Percentiles rank a stretch among this genome's conserved stretches.
phyloP scores from a whole-genome alignment of 805 yeast species.

The Wickerhamiella vanderwaltii region DNA sequence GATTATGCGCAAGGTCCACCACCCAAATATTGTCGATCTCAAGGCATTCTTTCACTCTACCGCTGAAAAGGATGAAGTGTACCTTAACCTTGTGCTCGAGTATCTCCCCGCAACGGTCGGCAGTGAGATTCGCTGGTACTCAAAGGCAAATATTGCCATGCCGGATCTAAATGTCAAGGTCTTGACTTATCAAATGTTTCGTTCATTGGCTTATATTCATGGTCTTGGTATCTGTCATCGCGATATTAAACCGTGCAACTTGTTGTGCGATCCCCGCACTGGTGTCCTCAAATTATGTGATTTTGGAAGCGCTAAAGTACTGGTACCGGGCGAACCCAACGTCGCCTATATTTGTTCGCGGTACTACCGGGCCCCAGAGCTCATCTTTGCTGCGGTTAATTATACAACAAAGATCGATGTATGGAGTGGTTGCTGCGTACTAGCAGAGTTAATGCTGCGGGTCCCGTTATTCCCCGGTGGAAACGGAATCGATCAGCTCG shows the following conservation, averaged over 20 bases:
- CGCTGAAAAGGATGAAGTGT: conserved; percentile 67
- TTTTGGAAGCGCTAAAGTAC: conserved; percentile 88
- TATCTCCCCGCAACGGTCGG: conserved; percentile 93
- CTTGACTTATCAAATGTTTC: conserved; percentile 70
- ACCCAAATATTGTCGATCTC: conserved; percentile 77
- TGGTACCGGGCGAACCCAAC: conserved; percentile 83
- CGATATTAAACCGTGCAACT: conserved; percentile 83
- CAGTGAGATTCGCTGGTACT: conserved; percentile 71
- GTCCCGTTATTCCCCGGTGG: conserved; percentile 98
- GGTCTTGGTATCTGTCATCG: conserved; percentile 70
- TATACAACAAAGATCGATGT: conserved; percentile 94
- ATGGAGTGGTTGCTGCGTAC: conserved; percentile 97
- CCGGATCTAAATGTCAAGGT: conserved; percentile 80
- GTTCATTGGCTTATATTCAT: conserved; percentile 69
- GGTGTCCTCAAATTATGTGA: conserved; percentile 88
- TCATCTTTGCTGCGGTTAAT: conserved; percentile 92
- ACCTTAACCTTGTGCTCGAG: conserved; percentile 80
- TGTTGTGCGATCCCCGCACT: conserved; percentile 71
- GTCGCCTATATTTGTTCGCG: conserved; percentile 94
- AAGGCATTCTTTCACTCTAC: conserved; percentile 74
- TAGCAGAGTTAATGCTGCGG: conserved; percentile 91
- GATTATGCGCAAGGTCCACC: conserved; percentile 82
- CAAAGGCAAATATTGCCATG: conserved; percentile 50
- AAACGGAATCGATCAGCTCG: conserved; percentile 92
- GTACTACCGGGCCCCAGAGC: conserved; percentile 94